Evolutionary conservation across 2,329 filamentous ascomycete species (phyloP).

Genomic region (Aspergillus oerlinghausenensis): DNA sequence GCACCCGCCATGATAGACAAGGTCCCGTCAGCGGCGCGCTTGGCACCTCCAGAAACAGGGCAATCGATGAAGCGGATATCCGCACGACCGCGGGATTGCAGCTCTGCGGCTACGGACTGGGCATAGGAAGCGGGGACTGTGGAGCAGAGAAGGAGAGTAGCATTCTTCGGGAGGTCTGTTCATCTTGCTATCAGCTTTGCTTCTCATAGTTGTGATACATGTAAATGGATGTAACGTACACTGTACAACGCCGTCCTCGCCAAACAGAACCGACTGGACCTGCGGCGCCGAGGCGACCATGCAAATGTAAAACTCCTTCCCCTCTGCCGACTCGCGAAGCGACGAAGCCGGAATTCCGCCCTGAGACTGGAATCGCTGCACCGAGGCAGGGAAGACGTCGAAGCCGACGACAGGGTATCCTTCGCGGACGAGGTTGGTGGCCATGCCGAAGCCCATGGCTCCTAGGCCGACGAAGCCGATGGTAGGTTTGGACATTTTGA

Average conservation of each 20-base stretch:
- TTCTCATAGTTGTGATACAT: too few species aligned
- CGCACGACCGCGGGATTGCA: slow-evolving; percentile 51
- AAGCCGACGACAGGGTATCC: slow-evolving; percentile 66
- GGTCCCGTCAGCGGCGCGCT: slow-evolving; percentile 65
- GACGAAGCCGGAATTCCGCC: slow-evolving; percentile 59
- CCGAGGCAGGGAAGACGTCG: slow-evolving; percentile 64
- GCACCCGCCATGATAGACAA: slow-evolving; percentile 71
- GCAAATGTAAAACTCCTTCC: slow-evolving; percentile 59
- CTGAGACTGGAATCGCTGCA: slow-evolving; percentile 60
- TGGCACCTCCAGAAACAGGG: slow-evolving; percentile 67
- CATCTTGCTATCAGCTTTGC: neutral
- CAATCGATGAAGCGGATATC: slow-evolving; percentile 67
- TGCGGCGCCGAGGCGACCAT: slow-evolving; percentile 74
- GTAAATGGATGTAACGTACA: slow-evolving; percentile 10
- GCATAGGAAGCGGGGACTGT: slow-evolving; percentile 66
- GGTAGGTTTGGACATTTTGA: slow-evolving; percentile 42
- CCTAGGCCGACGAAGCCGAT: slow-evolving; percentile 71
- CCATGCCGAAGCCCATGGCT: slow-evolving; percentile 81
- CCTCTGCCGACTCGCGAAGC: slow-evolving; percentile 57
- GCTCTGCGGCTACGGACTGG: slow-evolving; percentile 54
- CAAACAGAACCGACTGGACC: slow-evolving; percentile 62
- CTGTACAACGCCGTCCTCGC: slow-evolving; percentile 47
- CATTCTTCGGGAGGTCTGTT: slow-evolving; percentile 50
- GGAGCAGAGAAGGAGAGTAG: slow-evolving; percentile 63
- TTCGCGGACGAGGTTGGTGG: slow-evolving; percentile 63